Percentiles rank a stretch among this genome's conserved stretches.
Evolutionary conservation across 2,329 filamentous ascomycete genomes (phyloP).

Genomic region (Cladosporium velox): DNA sequence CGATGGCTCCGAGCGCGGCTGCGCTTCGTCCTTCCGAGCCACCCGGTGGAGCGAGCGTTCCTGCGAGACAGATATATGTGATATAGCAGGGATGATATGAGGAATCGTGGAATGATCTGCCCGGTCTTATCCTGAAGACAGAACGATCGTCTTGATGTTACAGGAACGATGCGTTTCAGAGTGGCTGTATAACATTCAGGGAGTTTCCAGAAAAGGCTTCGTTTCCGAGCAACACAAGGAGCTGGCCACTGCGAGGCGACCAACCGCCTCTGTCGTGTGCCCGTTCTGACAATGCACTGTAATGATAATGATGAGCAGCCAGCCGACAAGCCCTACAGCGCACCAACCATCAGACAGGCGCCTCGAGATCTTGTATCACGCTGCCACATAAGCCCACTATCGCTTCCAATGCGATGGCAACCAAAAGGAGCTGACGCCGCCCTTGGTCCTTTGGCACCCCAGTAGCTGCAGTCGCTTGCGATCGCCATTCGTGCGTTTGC

Average conservation of each 20-base stretch:
- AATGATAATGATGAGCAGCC: background rate
- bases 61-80: background rate
- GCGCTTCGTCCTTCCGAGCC: background rate
- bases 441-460: background rate
- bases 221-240: background rate
- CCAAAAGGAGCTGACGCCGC: background rate
- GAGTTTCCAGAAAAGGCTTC: background rate
- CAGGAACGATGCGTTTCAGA: conserved; percentile 3
- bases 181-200: background rate
- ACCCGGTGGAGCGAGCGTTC: background rate
- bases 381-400: background rate
- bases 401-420: conserved; percentile 3
- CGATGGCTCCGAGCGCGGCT: conserved; percentile 8
- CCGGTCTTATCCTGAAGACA: background rate
- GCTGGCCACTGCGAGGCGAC: background rate
- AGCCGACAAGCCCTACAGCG: background rate
- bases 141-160: background rate
- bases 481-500: background rate
- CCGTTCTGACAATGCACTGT: background rate
- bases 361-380: conserved; percentile 12
- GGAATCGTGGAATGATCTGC: conserved; percentile 2
- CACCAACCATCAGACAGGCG: conserved; percentile 6
- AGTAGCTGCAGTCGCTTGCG: background rate
- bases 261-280: background rate
- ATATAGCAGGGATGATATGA: conserved; percentile 7